Evolutionary conservation across 2,329 filamentous ascomycete species (phyloP), one percentile per base, ranked within the genome.

Genomic region (Stagonosporopsis tanaceti): DNA sequence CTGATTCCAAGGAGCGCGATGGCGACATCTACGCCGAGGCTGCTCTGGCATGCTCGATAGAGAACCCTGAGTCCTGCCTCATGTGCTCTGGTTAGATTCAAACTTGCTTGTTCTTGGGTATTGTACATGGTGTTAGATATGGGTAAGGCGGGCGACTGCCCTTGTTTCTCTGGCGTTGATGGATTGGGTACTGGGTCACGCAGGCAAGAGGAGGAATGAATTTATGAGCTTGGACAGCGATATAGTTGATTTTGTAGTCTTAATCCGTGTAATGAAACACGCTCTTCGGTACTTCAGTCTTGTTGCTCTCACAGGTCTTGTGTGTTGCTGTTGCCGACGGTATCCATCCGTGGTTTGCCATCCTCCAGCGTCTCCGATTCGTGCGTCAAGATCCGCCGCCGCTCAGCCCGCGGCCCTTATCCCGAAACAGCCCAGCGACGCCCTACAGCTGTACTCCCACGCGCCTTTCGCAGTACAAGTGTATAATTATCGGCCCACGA

Each of bases 21-120:
- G 87, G 87, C 47, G 94, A 99, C 75, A 99, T 99, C 68, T 99
- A 97, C 78, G 94, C 94, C 0, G 91, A 98, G 68, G 92, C 93
- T 57, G 93, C 91, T 15, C 82, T 99, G 75, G 87, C 89, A 70
- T 99, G 95, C 84, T 97, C 93, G 80, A 98, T 99, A 77, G 93
- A 98, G 76, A 97, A 98, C 82, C 92, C 90, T 68, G 95, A 99
- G 77, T 85, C 89, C 45, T 99, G 95, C 77, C 77, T 97, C 64
- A 98, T 99, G 95, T 99, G 95, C 88, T 96, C 92, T 79, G 94
- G 93, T 82, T 98, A 85, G 78, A 57, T n/a, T 37, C 28, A 30
- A 40, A 25, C 9, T 35, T 53, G 35, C 25, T 46, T 41, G 15
- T 40, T 59, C 22, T 47, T 34, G 47, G 55, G 15, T 53, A n/a